These are phyloP conservation scores for Psilocybe sp. DNA, from an alignment of 768 basidiomycete species.

Conservation along the genomic window DNA sequence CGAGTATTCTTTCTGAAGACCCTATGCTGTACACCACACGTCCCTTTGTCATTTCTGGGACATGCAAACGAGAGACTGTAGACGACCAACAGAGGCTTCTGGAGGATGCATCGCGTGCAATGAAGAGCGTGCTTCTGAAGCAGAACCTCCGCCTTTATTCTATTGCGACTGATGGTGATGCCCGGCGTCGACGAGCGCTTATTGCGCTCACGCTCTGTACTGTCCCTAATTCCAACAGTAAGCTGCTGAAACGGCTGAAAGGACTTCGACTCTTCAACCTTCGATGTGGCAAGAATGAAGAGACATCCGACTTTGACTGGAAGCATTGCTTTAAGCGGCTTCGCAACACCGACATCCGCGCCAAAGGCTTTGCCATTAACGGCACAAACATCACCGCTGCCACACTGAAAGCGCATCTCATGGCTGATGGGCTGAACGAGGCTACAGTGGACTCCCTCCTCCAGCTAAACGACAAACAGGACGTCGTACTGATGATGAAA, in stretches of 20 bases:
- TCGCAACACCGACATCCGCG: constrained; percentile 21
- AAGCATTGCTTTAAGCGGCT: constrained; percentile 28
- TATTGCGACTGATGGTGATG: constrained; percentile 25
- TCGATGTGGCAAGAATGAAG: constrained; percentile 21
- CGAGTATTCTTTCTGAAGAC: background rate
- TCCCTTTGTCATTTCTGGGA: constrained; percentile 2
- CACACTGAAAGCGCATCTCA: constrained; percentile 17
- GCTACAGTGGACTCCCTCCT: constrained; percentile 13
- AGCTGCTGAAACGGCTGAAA: no score
- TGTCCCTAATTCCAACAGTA: no score
- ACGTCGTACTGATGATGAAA: constrained; percentile 18
- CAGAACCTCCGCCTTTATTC: constrained; percentile 3
- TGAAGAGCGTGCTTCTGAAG: constrained; percentile 1
- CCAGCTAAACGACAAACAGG: constrained; percentile 24
- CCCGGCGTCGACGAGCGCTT: constrained; percentile 17
- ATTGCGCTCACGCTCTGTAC: constrained; percentile 10
- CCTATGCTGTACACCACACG: background rate
- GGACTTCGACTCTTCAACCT: constrained; percentile 21
- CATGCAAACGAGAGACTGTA: constrained; percentile 2
- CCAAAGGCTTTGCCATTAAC: constrained; percentile 17
- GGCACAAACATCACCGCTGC: constrained; percentile 16
- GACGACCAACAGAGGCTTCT: constrained; percentile 13
- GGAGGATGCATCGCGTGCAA: constrained; percentile 9
- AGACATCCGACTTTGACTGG: constrained; percentile 27
- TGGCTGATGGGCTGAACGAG: constrained; percentile 6